phyloP scores from a whole-genome alignment of 495 filamentous ascomycete species.

The Podospora pseudocomata region DNA sequence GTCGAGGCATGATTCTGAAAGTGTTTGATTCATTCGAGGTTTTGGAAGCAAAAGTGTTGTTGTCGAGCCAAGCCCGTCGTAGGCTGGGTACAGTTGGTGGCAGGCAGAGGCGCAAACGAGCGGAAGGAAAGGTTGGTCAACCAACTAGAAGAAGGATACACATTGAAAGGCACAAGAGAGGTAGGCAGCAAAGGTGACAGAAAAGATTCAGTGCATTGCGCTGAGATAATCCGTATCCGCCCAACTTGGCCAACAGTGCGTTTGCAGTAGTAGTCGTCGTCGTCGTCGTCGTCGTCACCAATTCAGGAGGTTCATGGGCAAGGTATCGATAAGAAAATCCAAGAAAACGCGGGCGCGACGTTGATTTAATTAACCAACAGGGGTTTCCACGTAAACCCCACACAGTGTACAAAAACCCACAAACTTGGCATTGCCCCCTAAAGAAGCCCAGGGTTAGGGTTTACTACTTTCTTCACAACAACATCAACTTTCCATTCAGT shows the following conservation, averaged over 20 bases:
- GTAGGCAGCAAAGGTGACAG: neutral
- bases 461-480: neutral
- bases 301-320: neutral
- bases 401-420: neutral
- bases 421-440: neutral
- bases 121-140: conserved; percentile 2
- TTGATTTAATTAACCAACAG: neutral
- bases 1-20: conserved; percentile 47
- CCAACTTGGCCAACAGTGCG: neutral
- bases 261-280: too few species aligned
- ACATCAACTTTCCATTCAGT: too few species aligned
- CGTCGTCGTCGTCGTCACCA: too few species aligned
- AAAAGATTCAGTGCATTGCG: neutral
- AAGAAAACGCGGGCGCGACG: neutral
- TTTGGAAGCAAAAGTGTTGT: neutral
- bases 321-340: neutral
- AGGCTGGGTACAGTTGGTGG: neutral
- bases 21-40: neutral
- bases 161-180: neutral
- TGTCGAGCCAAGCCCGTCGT: neutral
- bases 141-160: neutral
- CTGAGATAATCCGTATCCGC: neutral
- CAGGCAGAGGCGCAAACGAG: neutral
- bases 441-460: neutral
- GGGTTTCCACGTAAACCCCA: neutral